Conservation (phyloP, 768 basidiomycete genomes). For the Lactarius deliciosus region DNA sequence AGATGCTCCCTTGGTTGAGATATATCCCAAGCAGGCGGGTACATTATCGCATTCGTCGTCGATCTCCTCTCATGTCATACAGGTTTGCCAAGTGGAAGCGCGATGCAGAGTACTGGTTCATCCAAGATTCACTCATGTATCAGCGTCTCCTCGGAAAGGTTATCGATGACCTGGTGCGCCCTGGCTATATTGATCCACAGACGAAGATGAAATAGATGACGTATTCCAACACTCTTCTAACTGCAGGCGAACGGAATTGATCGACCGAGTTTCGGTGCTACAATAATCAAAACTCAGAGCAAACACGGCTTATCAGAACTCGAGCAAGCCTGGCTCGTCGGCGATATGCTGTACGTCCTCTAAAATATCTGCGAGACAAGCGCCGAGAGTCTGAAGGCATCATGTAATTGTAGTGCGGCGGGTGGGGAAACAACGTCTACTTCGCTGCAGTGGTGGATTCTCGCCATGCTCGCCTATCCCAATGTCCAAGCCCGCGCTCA, state of each 20-base stretch:
- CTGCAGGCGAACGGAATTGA: slow-evolving; percentile 10
- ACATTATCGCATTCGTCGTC: background rate
- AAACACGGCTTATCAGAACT: slow-evolving; percentile 12
- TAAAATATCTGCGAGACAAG: background rate
- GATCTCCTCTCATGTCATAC: background rate
- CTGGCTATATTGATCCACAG: background rate
- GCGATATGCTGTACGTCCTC: slow-evolving; percentile 23
- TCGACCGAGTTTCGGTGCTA: slow-evolving; percentile 11
- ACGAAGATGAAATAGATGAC: background rate
- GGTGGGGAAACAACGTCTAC: slow-evolving; percentile 16
- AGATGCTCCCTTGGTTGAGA: slow-evolving; percentile 1
- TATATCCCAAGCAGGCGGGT: slow-evolving; percentile 5
- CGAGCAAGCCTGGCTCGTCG: slow-evolving; percentile 26
- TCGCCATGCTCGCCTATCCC: slow-evolving; percentile 43
- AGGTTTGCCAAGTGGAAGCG: slow-evolving; percentile 25
- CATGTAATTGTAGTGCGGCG: background rate
- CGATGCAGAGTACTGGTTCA: slow-evolving; percentile 17
- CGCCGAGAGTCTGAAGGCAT: background rate
- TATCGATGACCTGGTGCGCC: slow-evolving; percentile 7
- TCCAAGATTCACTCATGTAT: slow-evolving; percentile 16
- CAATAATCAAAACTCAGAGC: slow-evolving; percentile 9
- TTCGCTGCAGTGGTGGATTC: slow-evolving; percentile 38
- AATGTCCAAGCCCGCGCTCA: slow-evolving; percentile 41
- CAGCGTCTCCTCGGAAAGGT: slow-evolving; percentile 15
- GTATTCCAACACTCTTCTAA: background rate